Conservation (phyloP, 495 filamentous ascomycete genomes). For the Amorphotheca resinae region DNA sequence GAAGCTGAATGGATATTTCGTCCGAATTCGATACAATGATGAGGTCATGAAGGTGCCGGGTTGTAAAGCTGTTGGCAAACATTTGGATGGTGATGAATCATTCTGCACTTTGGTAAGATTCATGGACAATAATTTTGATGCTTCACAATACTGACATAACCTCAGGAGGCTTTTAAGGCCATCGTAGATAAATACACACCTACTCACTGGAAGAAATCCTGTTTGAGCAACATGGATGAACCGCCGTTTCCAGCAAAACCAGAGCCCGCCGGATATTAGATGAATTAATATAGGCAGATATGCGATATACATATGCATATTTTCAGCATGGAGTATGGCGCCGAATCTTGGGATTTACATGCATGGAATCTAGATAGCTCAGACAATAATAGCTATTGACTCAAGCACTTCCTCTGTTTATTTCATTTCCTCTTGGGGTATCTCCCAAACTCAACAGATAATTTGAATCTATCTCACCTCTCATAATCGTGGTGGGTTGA, state of each 20-base stretch:
- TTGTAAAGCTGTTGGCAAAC: slow-evolving; percentile 63
- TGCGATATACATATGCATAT: not conserved
- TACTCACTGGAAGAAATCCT: slow-evolving; percentile 63
- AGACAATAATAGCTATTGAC: not conserved
- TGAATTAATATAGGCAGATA: not conserved
- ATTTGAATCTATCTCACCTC: not conserved
- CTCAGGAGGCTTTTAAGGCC: slow-evolving; percentile 73
- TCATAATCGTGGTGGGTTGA: not conserved
- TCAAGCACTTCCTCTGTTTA: not conserved
- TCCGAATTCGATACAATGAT: slow-evolving; percentile 93
- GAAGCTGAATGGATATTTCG: slow-evolving; percentile 62
- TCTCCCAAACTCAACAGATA: too few relatives aligned
- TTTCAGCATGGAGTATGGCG: slow-evolving; percentile 1
- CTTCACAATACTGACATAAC: not conserved
- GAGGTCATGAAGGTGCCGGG: slow-evolving; percentile 66
- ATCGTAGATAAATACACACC: slow-evolving; percentile 89
- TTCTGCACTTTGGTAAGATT: slow-evolving; percentile 76
- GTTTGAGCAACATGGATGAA: slow-evolving; percentile 48
- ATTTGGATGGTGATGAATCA: slow-evolving; percentile 75
- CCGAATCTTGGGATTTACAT: not conserved
- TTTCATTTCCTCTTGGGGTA: too few relatives aligned
- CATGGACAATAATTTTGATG: not conserved
- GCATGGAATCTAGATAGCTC: not conserved
- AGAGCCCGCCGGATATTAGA: slow-evolving; percentile 43
- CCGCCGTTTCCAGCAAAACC: slow-evolving; percentile 38